Evolutionary conservation across 2,329 filamentous ascomycete species (phyloP).

Genomic region (Colletotrichum neosansevieriae): DNA sequence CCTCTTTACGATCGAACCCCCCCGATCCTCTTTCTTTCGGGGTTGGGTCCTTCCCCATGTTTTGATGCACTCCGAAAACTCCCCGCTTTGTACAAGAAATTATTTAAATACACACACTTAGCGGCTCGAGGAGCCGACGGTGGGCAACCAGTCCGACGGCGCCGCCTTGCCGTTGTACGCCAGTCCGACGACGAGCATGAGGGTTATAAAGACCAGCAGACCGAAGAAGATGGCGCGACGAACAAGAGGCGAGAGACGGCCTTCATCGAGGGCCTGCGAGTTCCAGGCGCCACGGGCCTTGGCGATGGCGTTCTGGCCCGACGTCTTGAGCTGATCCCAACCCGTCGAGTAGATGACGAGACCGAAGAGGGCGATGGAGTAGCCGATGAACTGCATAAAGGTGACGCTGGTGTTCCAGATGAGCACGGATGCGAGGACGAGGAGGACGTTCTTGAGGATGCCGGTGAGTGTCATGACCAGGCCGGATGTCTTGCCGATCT

Average conservation of each 20-base stretch:
- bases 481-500: slow-evolving; percentile 91
- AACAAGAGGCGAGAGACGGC: slow-evolving; percentile 43
- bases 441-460: slow-evolving; percentile 88
- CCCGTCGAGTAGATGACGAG: slow-evolving; percentile 63
- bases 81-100: slow-evolving; percentile 12
- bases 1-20: neutral
- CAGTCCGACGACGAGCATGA: slow-evolving; percentile 42
- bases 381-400: slow-evolving; percentile 80
- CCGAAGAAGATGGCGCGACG: slow-evolving; percentile 42
- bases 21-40: neutral
- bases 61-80: slow-evolving; percentile 24
- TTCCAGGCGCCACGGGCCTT: slow-evolving; percentile 40
- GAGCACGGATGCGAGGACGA: slow-evolving; percentile 80
- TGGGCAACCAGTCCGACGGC: slow-evolving; percentile 32
- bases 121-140: slow-evolving; percentile 8
- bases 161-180: slow-evolving; percentile 31
- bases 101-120: neutral
- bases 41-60: neutral
- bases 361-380: slow-evolving; percentile 73
- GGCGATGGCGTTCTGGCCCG: slow-evolving; percentile 24
- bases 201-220: slow-evolving; percentile 37
- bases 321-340: slow-evolving; percentile 48
- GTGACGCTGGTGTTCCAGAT: slow-evolving; percentile 82
- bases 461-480: slow-evolving; percentile 88
- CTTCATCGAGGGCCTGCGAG: slow-evolving; percentile 40